These are phyloP conservation scores for Pisolithus orientalis DNA, from an alignment of 768 basidiomycete genomes.

Conservation along the genomic window DNA sequence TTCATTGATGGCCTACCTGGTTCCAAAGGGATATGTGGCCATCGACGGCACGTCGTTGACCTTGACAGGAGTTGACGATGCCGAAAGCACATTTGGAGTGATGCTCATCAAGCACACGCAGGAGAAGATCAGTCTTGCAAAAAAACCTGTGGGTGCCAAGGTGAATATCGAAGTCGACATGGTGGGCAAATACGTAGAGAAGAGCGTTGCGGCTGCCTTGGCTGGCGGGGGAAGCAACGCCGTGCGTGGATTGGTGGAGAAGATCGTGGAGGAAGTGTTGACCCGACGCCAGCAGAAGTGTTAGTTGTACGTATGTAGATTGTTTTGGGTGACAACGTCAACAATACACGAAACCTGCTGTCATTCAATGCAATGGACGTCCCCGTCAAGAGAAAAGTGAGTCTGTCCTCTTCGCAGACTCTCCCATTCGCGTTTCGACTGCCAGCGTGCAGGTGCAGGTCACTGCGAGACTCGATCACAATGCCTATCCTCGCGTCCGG, in stretches of 20 bases:
- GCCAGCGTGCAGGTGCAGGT: slow-evolving; percentile 32
- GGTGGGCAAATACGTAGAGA: slow-evolving; percentile 87
- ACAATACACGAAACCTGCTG: not conserved
- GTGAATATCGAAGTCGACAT: slow-evolving; percentile 97
- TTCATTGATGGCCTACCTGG: slow-evolving; percentile 73
- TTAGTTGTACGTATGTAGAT: not conserved
- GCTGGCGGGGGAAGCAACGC: slow-evolving; percentile 46
- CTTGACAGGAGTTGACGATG: slow-evolving; percentile 70
- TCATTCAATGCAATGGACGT: slow-evolving; percentile 28
- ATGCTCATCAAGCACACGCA: slow-evolving; percentile 98
- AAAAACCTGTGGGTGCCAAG: slow-evolving; percentile 67
- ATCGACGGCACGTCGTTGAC: slow-evolving; percentile 95
- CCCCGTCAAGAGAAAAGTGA: slow-evolving; percentile 44
- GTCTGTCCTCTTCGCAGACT: slow-evolving; percentile 3
- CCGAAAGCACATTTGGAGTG: slow-evolving; percentile 62
- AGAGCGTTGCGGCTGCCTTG: slow-evolving; percentile 69
- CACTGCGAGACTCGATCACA: slow-evolving; percentile 45
- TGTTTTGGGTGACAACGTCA: too few relatives aligned
- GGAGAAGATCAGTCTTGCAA: slow-evolving; percentile 72
- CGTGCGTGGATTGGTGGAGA: slow-evolving; percentile 47
- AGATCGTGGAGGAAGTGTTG: slow-evolving; percentile 50
- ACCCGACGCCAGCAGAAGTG: slow-evolving; percentile 29
- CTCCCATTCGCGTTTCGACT: slow-evolving; percentile 8
- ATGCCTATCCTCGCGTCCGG: slow-evolving; percentile 25
- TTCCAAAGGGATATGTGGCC: slow-evolving; percentile 91